Base-by-base conservation (phyloP, 2,329 filamentous ascomycete species). In the Xylariales sp. region DNA sequence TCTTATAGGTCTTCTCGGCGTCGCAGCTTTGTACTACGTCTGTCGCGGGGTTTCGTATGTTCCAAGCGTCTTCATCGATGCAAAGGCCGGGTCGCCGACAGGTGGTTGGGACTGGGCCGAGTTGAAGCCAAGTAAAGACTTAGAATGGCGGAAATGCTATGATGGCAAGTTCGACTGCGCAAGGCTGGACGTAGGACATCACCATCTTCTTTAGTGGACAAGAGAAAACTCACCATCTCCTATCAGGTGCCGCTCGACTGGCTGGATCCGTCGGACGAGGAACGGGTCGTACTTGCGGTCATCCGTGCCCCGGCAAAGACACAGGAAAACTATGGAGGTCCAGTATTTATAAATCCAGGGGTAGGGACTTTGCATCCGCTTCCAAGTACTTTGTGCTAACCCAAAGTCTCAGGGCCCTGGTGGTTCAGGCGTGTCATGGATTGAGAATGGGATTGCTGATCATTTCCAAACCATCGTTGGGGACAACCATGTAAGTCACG, bases 401-500 rank as follows among this genome's bases (percentile, higher is more conserved):
- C 27, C 24, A 8, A 27, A 27, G 8, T 27, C n/a, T n/a, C n/a
- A 66, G 64, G 70, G 73, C 0, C 73, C 73, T 7, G 73, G 73
- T 5, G 73, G 71, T 1, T 73, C 69, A 2, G 73, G 69, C 3
- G 51, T 69, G 0, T 51, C 52, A 25, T 59, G 60, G 11, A 36
- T 69, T 10, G 56, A 48, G 38, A 48, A 57, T 10, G 51, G 51
- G 15, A 34, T 33, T 33, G 65, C 58, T 3, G 48, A 50, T 11
- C 41, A 53, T 14, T 44, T 68, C 3, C 72, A 75, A 47, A 61
- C 60, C 3, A 64, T 75, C 18, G 63, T 72, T 0, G 73, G 72
- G 8, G 56, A 57, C 7, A 71, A 73, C 45, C 61, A 72, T 52
- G 68, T 68, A 38, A 53, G 61, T 54, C 7, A 14, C 31, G 8